Evolutionary conservation across 2,329 filamentous ascomycete genomes (phyloP), one percentile per base, ranked within the genome.

Genomic region (Cladosporium velox): DNA sequence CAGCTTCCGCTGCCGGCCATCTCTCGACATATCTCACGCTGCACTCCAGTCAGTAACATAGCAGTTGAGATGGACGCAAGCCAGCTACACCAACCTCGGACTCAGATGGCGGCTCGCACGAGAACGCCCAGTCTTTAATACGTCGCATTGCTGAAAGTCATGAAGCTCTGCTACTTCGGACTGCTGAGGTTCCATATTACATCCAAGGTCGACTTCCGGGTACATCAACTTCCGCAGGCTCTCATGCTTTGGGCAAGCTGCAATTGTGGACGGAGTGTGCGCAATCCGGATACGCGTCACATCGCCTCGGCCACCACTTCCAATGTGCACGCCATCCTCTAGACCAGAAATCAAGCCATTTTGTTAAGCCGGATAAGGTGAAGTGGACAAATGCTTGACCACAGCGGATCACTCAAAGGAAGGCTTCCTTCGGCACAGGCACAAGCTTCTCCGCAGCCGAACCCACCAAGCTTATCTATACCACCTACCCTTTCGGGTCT

Each of bases 401-500:
- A 47, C 41, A 47, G 41, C 41, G n/a, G n/a, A 47, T n/a, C 44
- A 11, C 34, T 5, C 11, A 35, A 35, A 35, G 12, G 12, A 41
- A 35, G 14, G 57, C 24, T 59, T 59, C 57, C 35, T 44, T 41
- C 57, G 26, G 44, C 15, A n/a, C 28, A 47, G 58, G 4, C 41
- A 24, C n/a, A 60, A 49, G 15, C 41, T 51, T 60, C 44, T 60
- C 30, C 58, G 58, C 38, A 47, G 26, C 35, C 12, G 26, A 59
- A 26, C 35, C 58, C 41, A 47, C 28, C n/a, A 12, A 24, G 58
- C 58, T 60, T 60, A 60, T 60, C 58, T 60, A 41, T 49, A 49
- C 58, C 58, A 60, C 58, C 58, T 60, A 28, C 58, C 58, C 28
- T 41, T 60, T 60, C 58, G 14, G 58, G 58, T 18, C 44, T 60